These are phyloP conservation scores for Guadua angustifolia DNA, from an alignment of 176 grass and related monocot species.

Conservation along the genomic window DNA sequence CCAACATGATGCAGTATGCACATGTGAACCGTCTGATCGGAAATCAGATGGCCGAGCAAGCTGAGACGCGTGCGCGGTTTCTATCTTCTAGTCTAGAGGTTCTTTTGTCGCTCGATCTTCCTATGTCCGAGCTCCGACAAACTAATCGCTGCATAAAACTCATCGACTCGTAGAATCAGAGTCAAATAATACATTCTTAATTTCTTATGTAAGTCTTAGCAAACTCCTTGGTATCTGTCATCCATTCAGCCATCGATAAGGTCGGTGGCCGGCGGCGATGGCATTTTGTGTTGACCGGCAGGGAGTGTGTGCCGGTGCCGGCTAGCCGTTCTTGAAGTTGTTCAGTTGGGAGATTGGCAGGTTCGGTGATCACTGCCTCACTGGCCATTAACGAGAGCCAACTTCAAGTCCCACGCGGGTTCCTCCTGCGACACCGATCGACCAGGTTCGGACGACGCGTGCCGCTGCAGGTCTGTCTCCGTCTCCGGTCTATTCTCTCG, in stretches of 20 bases:
- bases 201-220: too few species aligned
- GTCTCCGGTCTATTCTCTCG: not conserved
- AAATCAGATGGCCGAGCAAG: not conserved
- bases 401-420: not conserved
- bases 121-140: not conserved
- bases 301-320: not conserved
- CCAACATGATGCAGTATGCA: not conserved
- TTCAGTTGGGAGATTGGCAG: constrained; percentile 46
- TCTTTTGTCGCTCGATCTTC: not conserved
- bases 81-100: not conserved
- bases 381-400: too few species aligned
- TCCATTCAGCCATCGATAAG: not conserved
- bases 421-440: not conserved
- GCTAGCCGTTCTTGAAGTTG: not conserved
- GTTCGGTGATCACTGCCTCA: not conserved
- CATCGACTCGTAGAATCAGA: too few species aligned
- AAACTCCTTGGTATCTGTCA: not conserved
- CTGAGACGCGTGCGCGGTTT: not conserved
- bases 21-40: not conserved
- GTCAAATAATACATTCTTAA: too few species aligned
- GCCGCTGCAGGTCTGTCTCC: too few species aligned
- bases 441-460: not conserved
- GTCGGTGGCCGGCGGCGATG: not conserved
- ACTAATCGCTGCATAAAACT: too few species aligned
- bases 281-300: not conserved